phyloP scores from a whole-genome alignment of 345 rosid genomes.

The Pugionium dolabratum region DNA sequence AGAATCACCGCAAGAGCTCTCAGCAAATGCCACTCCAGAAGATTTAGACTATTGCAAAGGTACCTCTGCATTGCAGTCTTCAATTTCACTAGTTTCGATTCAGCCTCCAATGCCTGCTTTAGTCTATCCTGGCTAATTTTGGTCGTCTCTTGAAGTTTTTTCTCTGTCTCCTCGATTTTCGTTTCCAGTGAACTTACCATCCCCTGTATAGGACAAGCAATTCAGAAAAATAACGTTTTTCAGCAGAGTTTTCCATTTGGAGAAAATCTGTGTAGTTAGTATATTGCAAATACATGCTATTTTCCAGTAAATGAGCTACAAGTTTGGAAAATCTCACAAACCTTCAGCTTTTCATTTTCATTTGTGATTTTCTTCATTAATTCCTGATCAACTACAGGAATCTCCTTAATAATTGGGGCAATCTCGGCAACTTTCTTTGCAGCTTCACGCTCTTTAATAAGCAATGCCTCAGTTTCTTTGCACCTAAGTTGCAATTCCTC shows the following conservation, averaged over 20 bases:
- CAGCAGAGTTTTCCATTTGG: slow-evolving; percentile 1
- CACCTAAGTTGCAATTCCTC: slow-evolving; percentile 75
- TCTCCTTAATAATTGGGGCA: slow-evolving; percentile 81
- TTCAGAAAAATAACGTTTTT: background rate
- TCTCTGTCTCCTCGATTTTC: slow-evolving; percentile 90
- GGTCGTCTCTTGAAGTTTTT: slow-evolving; percentile 79
- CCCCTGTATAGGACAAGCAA: slow-evolving; percentile 51
- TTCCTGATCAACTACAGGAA: slow-evolving; percentile 72
- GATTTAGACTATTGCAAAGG: slow-evolving; percentile 6
- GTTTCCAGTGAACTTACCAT: slow-evolving; percentile 79
- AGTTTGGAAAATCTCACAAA: slow-evolving; percentile 42
- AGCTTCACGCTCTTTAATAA: slow-evolving; percentile 73
- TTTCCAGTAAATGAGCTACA: slow-evolving; percentile 17
- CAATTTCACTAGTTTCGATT: slow-evolving; percentile 74
- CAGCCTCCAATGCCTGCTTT: slow-evolving; percentile 91
- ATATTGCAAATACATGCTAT: slow-evolving; percentile 8
- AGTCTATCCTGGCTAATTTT: slow-evolving; percentile 86
- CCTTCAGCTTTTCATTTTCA: slow-evolving; percentile 97
- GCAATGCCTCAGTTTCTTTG: slow-evolving; percentile 80
- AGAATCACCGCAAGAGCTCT: slow-evolving; percentile 3
- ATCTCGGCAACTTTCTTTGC: slow-evolving; percentile 64
- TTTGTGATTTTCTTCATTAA: slow-evolving; percentile 74
- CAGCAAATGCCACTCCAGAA: slow-evolving; percentile 13
- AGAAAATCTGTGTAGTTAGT: slow-evolving; percentile 1
- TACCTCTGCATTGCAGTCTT: slow-evolving; percentile 95